Conservation (phyloP, 2,329 filamentous ascomycete species). For the Beauveria varroae region DNA sequence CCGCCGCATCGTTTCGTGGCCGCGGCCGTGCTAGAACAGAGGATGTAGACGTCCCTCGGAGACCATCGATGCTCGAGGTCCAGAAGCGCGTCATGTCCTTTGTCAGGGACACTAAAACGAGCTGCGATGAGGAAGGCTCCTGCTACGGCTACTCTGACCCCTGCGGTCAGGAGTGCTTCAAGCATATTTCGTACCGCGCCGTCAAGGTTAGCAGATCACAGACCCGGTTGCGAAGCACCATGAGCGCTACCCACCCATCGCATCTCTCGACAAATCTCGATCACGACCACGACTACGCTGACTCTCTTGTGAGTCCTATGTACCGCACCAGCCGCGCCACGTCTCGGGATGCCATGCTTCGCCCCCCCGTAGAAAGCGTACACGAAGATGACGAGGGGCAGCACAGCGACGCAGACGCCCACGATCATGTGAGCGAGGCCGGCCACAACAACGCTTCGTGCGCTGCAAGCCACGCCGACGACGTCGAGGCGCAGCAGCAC, state of each 20-base stretch:
- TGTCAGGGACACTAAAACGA: constrained; percentile 55
- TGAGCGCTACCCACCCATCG: constrained; percentile 24
- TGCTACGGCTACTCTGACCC: constrained; percentile 60
- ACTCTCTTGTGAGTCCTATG: constrained; percentile 24
- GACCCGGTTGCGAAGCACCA: constrained; percentile 35
- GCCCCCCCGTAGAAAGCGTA: constrained; percentile 8
- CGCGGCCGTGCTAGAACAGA: constrained; percentile 18
- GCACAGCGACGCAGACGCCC: constrained; percentile 29
- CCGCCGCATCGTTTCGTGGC: constrained; percentile 16
- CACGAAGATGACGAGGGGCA: constrained; percentile 17
- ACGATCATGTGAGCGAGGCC: constrained; percentile 23
- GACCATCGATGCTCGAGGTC: constrained; percentile 48
- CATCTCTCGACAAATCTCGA: constrained; percentile 20
- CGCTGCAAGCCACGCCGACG: constrained; percentile 27
- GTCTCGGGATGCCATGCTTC: constrained; percentile 30
- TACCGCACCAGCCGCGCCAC: constrained; percentile 31
- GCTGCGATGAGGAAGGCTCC: constrained; percentile 53
- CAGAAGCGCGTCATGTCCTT: constrained; percentile 55
- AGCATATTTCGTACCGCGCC: constrained; percentile 40
- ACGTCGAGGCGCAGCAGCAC: constrained; percentile 50
- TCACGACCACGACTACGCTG: constrained; percentile 21
- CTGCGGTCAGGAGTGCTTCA: constrained; percentile 59
- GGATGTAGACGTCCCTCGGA: constrained; percentile 28
- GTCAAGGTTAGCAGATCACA: constrained; percentile 24
- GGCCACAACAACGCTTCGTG: constrained; percentile 16